Evolutionary conservation across 2,329 filamentous ascomycete species (phyloP), one percentile per base, ranked within the genome.

Genomic region (Neofusicoccum ribis): DNA sequence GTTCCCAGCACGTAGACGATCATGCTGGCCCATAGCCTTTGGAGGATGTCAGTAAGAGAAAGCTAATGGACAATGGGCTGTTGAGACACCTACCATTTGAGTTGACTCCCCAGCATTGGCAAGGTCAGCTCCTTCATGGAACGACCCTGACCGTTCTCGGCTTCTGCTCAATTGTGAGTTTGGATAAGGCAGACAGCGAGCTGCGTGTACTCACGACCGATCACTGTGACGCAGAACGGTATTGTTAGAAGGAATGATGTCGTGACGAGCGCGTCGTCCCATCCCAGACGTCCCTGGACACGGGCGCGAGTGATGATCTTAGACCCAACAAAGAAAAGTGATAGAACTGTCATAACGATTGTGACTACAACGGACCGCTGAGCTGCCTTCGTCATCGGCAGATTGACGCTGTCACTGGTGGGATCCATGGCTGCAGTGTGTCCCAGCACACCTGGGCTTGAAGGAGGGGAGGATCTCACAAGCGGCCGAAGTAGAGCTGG

Each of bases 1-100:
- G 69, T 65, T 1, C 66, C 68, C 17, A 66, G 67, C 9, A 60
- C 65, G 52, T 70, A 70, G 34, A 64, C 8, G 1, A 36, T n/a
- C 12, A 39, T 54, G 17, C 50, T 54, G 50, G 20, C 14, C 50
- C 50, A 54, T 8, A 54, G 36, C 50, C 50, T 54, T 37, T 31
- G 27, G 12, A 7, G 36, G 15, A n/a, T 54, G 31, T 36, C 36
- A 54, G 50, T 5, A 27, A 15, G 3, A 15, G 46, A 9, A 31
- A 37, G 12, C 5, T 4, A 15, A 12, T 3, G 11, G 9, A 54
- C 7, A 20, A 7, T 31, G 27, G 14, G 14, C 9, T 6, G 3
- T 11, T n/a, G 1, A 15, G 37, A 5, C 3, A 39, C 50, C 31
- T n/a, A 54, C 50, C 50, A 54, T 37, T 37, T 39, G 6, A 39